These are phyloP conservation scores for Alternaria solani DNA, from an alignment of 2,329 filamentous ascomycete species.

Conservation along the genomic window DNA sequence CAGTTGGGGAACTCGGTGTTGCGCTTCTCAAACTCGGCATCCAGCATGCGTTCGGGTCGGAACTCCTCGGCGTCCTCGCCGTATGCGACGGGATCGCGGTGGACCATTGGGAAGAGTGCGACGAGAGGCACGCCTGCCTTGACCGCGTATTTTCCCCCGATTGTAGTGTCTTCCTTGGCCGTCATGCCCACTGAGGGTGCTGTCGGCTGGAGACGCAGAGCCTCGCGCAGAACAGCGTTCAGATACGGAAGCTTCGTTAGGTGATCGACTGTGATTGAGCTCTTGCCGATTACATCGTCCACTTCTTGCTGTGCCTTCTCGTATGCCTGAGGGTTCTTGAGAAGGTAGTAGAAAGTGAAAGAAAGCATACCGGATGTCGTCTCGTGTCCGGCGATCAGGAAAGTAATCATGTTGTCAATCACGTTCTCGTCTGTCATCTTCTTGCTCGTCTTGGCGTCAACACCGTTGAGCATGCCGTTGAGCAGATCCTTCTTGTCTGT, in stretches of 20 bases:
- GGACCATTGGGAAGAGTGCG: conserved; percentile 46
- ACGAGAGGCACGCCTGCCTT: conserved; percentile 45
- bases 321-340: conserved; percentile 61
- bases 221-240: conserved; percentile 63
- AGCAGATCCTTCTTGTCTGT: conserved; percentile 68
- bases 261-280: conserved; percentile 58
- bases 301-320: conserved; percentile 62
- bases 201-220: conserved; percentile 63
- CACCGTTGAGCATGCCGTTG: conserved; percentile 65
- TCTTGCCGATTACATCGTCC: conserved; percentile 60
- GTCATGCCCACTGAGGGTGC: conserved; percentile 60
- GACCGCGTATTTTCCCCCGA: conserved; percentile 52
- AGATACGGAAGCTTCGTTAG: conserved; percentile 63
- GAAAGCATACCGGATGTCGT: conserved; percentile 50
- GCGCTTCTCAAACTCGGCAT: conserved; percentile 52
- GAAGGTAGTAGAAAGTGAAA: conserved; percentile 60
- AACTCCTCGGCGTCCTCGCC: conserved; percentile 57
- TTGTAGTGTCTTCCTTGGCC: conserved; percentile 43
- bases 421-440: conserved; percentile 67
- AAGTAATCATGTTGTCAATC: conserved; percentile 73
- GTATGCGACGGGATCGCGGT: conserved; percentile 54
- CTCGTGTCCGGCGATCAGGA: conserved; percentile 61
- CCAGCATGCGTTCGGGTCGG: conserved; percentile 58
- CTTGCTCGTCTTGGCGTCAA: conserved; percentile 69
- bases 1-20: conserved; percentile 51